These are phyloP conservation scores for Rhipidocladum racemiflorum DNA, from an alignment of 176 grass and related monocot species.

Conservation along the genomic window DNA sequence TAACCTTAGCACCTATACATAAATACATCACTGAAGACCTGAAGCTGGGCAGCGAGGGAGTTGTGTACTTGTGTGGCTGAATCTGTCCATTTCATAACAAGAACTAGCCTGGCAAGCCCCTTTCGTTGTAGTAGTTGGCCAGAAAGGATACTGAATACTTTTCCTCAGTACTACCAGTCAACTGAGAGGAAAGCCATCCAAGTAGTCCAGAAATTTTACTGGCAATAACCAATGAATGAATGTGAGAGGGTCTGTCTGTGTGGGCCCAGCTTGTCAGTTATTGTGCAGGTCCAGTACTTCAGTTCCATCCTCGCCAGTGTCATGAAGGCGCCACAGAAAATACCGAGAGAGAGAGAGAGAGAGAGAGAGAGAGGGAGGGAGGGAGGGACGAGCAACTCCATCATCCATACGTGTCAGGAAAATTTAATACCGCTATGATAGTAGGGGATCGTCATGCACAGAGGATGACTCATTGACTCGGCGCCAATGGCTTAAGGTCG, in stretches of 20 bases:
- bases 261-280: neutral
- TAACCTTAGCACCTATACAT: neutral
- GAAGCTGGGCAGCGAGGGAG: neutral
- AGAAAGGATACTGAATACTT: slow-evolving; percentile 22
- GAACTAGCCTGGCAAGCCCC: neutral
- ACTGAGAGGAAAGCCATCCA: neutral
- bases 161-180: neutral
- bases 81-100: neutral
- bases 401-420: slow-evolving; percentile 14
- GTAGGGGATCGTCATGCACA: neutral
- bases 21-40: neutral
- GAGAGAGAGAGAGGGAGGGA: neutral
- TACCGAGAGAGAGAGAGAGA: neutral
- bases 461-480: neutral
- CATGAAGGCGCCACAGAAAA: slow-evolving; percentile 16
- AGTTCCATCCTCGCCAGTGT: neutral
- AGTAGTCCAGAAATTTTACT: neutral
- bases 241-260: neutral
- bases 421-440: neutral
- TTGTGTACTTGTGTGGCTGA: neutral
- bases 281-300: neutral
- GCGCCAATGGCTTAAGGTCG: neutral
- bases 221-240: neutral
- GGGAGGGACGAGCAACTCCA: neutral
- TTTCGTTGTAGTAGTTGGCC: slow-evolving; percentile 34